Conservation (phyloP, 495 filamentous ascomycete genomes). For the Penicillium robsamsonii region DNA sequence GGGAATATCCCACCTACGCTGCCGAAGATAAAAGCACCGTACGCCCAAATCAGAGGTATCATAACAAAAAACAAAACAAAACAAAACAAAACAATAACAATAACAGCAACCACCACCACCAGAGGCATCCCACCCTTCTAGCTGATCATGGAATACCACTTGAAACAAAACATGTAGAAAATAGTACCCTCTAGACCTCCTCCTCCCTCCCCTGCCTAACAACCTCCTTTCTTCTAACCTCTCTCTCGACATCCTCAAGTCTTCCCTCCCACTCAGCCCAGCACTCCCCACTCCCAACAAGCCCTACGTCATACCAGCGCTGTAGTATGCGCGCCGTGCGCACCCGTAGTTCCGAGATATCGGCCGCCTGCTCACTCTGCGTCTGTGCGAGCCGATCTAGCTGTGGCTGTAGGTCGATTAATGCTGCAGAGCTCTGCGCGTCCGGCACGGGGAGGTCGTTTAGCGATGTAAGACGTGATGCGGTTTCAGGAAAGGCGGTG, state of each 20-base stretch:
- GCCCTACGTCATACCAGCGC: slow-evolving; percentile 74
- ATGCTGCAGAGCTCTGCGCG: slow-evolving; percentile 58
- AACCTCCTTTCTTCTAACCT: slow-evolving; percentile 59
- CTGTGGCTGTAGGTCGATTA: slow-evolving; percentile 69
- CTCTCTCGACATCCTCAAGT: slow-evolving; percentile 64
- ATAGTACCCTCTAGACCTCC: slow-evolving; percentile 27
- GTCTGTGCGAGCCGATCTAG: slow-evolving; percentile 62
- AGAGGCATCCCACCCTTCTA: neutral
- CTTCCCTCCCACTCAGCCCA: slow-evolving; percentile 74
- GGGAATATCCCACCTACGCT: neutral
- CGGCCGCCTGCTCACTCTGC: slow-evolving; percentile 70
- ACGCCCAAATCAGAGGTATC: slow-evolving; percentile 6
- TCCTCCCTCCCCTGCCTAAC: slow-evolving; percentile 37
- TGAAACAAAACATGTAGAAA: neutral
- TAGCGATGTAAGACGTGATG: slow-evolving; percentile 76
- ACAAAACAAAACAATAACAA: neutral
- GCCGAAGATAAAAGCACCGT: neutral
- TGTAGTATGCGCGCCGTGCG: slow-evolving; percentile 71
- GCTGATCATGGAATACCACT: neutral
- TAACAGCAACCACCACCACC: neutral
- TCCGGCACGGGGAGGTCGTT: slow-evolving; percentile 75
- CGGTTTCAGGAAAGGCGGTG: slow-evolving; percentile 68
- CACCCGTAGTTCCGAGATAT: slow-evolving; percentile 67
- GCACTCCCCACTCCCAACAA: slow-evolving; percentile 65
- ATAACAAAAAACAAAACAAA: neutral